Evolutionary conservation across 192 early-diverging fungal genomes (phyloP).

Genomic region (Bifiguratus adelaidae): DNA sequence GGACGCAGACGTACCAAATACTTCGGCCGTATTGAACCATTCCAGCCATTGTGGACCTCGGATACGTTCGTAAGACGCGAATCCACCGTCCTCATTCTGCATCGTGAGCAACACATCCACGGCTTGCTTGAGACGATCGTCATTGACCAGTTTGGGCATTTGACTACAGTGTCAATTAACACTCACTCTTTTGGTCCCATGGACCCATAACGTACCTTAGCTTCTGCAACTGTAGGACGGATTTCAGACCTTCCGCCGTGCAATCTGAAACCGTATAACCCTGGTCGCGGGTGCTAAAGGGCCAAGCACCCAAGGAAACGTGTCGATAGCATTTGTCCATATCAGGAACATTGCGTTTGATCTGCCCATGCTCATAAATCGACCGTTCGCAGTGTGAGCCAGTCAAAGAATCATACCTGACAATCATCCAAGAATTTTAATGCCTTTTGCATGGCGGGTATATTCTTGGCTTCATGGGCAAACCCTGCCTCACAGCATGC

Average conservation of each 20-base stretch:
- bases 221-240: constrained; percentile 64
- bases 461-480: constrained; percentile 58
- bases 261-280: constrained; percentile 94
- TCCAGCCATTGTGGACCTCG: constrained; percentile 77
- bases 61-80: constrained; percentile 84
- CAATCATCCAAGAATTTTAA: constrained; percentile 78
- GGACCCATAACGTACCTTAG: constrained; percentile 25
- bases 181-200: no score
- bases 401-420: constrained; percentile 39
- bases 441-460: constrained; percentile 49
- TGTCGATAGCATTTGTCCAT: constrained; percentile 70
- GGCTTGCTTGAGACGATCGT: constrained; percentile 70
- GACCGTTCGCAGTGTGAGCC: no score
- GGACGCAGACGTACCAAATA: constrained; percentile 78
- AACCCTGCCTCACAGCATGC: constrained; percentile 73
- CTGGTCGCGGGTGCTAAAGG: constrained; percentile 89
- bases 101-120: constrained; percentile 86
- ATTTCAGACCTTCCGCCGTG: constrained; percentile 86
- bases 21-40: constrained; percentile 88
- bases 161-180: constrained; percentile 1
- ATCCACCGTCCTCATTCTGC: constrained; percentile 89
- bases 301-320: constrained; percentile 86
- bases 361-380: no score
- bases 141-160: constrained; percentile 44
- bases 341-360: constrained; percentile 61